phyloP scores from a whole-genome alignment of 2,329 filamentous ascomycete genomes.

The Beauveria caledonica region DNA sequence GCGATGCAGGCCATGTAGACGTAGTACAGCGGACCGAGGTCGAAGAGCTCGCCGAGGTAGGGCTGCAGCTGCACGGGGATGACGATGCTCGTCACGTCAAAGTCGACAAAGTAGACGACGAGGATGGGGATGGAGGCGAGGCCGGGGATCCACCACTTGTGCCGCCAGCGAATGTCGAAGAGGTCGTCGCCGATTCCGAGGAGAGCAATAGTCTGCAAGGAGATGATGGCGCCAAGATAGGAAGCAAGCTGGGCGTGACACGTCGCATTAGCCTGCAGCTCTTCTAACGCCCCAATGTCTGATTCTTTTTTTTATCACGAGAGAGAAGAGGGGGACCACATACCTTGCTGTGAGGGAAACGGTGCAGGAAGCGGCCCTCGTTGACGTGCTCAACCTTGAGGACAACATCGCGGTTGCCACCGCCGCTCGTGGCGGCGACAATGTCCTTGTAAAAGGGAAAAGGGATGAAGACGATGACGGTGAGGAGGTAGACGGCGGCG shows the following conservation, averaged over 20 bases:
- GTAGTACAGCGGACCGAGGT: slow-evolving; percentile 82
- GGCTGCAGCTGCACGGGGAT: slow-evolving; percentile 78
- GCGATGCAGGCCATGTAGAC: slow-evolving; percentile 92
- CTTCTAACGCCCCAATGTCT: background rate
- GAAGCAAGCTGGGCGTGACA: slow-evolving; percentile 63
- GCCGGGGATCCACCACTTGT: slow-evolving; percentile 97
- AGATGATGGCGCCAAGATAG: slow-evolving; percentile 88
- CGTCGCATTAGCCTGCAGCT: background rate
- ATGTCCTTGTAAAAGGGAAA: slow-evolving; percentile 99
- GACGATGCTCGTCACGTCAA: slow-evolving; percentile 91
- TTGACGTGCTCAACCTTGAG: slow-evolving; percentile 65
- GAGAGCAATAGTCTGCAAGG: slow-evolving; percentile 81
- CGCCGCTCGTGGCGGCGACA: slow-evolving; percentile 86
- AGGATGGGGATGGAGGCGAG: slow-evolving; percentile 89
- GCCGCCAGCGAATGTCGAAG: slow-evolving; percentile 96
- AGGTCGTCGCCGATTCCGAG: slow-evolving; percentile 92
- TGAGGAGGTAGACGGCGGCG: slow-evolving; percentile 83
- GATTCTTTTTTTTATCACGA: background rate
- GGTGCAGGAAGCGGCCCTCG: slow-evolving; percentile 76
- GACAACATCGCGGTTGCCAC: slow-evolving; percentile 83
- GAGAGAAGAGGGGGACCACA: background rate
- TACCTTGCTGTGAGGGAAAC: slow-evolving; percentile 92
- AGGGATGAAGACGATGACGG: slow-evolving; percentile 85
- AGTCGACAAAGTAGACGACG: slow-evolving; percentile 96
- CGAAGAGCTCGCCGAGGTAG: slow-evolving; percentile 76